A percentile compares a stretch with the other conserved stretches of the same genome.
These are phyloP conservation scores for Paecilomyces variotii DNA, from an alignment of 2,329 filamentous ascomycete genomes.

Conservation along the genomic window DNA sequence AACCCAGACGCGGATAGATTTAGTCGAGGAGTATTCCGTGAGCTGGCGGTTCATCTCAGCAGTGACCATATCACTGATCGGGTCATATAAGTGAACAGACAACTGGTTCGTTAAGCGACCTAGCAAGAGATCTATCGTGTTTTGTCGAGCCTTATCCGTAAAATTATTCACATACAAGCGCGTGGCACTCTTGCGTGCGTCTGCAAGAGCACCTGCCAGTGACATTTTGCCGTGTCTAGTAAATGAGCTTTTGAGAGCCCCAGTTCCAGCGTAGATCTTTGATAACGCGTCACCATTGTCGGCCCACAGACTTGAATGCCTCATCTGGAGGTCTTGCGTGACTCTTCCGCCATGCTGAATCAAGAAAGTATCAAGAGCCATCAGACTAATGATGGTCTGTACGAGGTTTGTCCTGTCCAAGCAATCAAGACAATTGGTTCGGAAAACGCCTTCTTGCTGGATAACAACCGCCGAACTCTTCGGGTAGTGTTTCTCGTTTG, in stretches of 20 bases:
- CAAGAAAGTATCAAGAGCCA: slow-evolving; percentile 82
- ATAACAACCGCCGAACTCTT: slow-evolving; percentile 57
- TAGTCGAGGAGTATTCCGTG: slow-evolving; percentile 66
- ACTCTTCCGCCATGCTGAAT: slow-evolving; percentile 62
- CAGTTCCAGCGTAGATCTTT: slow-evolving; percentile 93
- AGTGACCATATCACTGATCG: slow-evolving; percentile 84
- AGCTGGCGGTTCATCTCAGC: slow-evolving; percentile 59
- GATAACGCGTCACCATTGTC: slow-evolving; percentile 94
- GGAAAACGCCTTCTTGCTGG: slow-evolving; percentile 91
- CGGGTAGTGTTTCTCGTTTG: slow-evolving; percentile 35
- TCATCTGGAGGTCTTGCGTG: slow-evolving; percentile 76
- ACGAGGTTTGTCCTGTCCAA: slow-evolving; percentile 93
- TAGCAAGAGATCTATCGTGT: slow-evolving; percentile 87
- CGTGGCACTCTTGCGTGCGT: slow-evolving; percentile 88
- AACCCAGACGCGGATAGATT: slow-evolving; percentile 69
- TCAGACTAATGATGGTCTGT: slow-evolving; percentile 89
- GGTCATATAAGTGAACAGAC: slow-evolving; percentile 82
- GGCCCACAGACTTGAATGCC: slow-evolving; percentile 90
- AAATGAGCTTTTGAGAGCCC: slow-evolving; percentile 90
- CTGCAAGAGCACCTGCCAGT: slow-evolving; percentile 83
- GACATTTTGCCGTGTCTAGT: slow-evolving; percentile 95
- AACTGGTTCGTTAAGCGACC: slow-evolving; percentile 76
- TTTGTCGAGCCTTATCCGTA: slow-evolving; percentile 83
- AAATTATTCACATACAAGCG: slow-evolving; percentile 97
- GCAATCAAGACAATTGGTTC: slow-evolving; percentile 94